Conservation (phyloP, 305 asterid species). For the Fraxinus velutina region DNA sequence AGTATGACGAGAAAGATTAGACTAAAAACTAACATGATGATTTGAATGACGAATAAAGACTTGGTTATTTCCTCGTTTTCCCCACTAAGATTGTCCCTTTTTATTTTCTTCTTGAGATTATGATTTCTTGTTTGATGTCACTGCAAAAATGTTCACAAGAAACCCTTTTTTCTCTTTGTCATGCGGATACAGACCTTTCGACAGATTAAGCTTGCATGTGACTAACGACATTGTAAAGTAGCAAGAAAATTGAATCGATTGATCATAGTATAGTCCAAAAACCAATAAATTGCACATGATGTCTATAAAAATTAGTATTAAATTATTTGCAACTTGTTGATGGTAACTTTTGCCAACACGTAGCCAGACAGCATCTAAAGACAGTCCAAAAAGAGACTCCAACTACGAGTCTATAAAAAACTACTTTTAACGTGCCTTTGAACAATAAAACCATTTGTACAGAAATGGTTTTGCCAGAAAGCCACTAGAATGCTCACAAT, state of each 20-base stretch:
- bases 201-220: conserved; percentile 44
- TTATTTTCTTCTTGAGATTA: background rate
- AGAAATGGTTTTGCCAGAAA: no score
- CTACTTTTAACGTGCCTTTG: background rate
- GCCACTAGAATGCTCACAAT: no score
- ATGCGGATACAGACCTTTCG: conserved; percentile 32
- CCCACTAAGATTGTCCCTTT: no score
- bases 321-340: conserved; percentile 34
- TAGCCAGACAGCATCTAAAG: conserved; percentile 14
- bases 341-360: conserved; percentile 28
- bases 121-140: background rate
- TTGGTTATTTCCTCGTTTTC: background rate
- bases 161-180: conserved; percentile 15
- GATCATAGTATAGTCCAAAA: conserved; percentile 22
- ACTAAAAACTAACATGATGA: background rate
- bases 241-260: background rate
- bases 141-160: conserved; percentile 35
- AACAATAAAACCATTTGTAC: background rate
- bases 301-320: background rate
- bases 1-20: background rate
- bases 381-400: conserved; percentile 21
- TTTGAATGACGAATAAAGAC: background rate
- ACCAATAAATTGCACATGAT: conserved; percentile 21
- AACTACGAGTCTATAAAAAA: background rate
- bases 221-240: conserved; percentile 20